Conservation (phyloP, 108 stramenopile genomes). For the Schizochytrium sp. region DNA sequence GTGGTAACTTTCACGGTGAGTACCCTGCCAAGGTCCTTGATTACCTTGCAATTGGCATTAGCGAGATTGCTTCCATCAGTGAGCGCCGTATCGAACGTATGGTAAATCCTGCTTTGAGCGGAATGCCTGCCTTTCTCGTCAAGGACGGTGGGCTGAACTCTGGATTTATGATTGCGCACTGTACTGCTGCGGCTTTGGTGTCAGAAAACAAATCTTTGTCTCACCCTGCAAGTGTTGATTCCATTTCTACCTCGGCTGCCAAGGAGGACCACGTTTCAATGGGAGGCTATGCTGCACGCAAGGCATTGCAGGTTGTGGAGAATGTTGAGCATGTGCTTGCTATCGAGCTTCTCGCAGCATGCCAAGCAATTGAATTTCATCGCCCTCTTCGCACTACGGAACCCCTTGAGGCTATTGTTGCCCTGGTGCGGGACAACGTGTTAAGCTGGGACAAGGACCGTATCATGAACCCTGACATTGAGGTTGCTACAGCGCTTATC, state of each 20-base stretch:
- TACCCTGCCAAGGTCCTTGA: conserved; percentile 66
- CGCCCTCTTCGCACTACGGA: conserved; percentile 64
- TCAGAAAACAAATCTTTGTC: conserved; percentile 65
- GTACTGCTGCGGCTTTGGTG: conserved; percentile 66
- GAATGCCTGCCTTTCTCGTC: conserved; percentile 66
- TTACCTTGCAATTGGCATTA: conserved; percentile 63
- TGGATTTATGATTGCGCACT: conserved; percentile 70
- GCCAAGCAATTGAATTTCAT: conserved; percentile 66
- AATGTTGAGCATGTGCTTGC: conserved; percentile 66
- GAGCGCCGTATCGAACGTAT: conserved; percentile 64
- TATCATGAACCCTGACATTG: conserved; percentile 62
- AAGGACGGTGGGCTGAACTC: conserved; percentile 66
- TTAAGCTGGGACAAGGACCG: conserved; percentile 61
- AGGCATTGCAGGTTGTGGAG: conserved; percentile 62
- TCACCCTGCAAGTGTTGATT: conserved; percentile 63
- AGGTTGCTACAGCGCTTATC: conserved; percentile 58
- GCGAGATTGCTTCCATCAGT: conserved; percentile 62
- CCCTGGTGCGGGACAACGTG: conserved; percentile 49
- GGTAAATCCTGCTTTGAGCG: conserved; percentile 62
- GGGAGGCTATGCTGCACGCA: conserved; percentile 64
- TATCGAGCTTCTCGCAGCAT: conserved; percentile 64
- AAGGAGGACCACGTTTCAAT: conserved; percentile 71
- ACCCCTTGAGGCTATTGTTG: conserved; percentile 55
- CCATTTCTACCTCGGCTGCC: conserved; percentile 63
- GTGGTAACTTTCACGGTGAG: conserved; percentile 69